These are phyloP conservation scores for Achaetomiella virescens DNA, from an alignment of 495 filamentous ascomycete genomes.

Conservation along the genomic window DNA sequence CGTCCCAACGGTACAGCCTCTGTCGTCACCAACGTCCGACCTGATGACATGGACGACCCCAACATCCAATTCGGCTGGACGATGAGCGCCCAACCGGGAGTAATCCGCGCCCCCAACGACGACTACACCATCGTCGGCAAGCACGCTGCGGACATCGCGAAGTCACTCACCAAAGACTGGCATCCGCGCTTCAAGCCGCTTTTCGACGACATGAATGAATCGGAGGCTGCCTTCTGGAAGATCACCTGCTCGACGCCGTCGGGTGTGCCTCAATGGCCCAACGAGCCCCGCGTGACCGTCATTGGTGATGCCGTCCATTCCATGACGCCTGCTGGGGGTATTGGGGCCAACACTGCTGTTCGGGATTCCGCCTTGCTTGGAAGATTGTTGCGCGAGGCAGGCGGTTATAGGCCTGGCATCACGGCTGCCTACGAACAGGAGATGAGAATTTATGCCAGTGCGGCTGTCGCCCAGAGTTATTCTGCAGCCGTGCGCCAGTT, in stretches of 20 bases:
- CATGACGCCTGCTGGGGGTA: slow-evolving; percentile 57
- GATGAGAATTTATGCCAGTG: slow-evolving; percentile 51
- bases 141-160: slow-evolving; percentile 46
- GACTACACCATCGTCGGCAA: slow-evolving; percentile 46
- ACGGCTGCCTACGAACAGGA: slow-evolving; percentile 48
- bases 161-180: slow-evolving; percentile 43
- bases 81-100: slow-evolving; percentile 45
- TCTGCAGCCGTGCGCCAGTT: slow-evolving; percentile 32
- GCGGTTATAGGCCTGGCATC: slow-evolving; percentile 36
- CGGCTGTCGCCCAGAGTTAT: slow-evolving; percentile 44
- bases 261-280: slow-evolving; percentile 46
- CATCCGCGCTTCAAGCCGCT: slow-evolving; percentile 44
- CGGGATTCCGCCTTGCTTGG: slow-evolving; percentile 46
- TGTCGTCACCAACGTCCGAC: slow-evolving; percentile 49
- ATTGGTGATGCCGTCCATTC: slow-evolving; percentile 56
- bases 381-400: slow-evolving; percentile 38
- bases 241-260: slow-evolving; percentile 48
- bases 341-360: slow-evolving; percentile 55
- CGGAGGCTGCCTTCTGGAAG: slow-evolving; percentile 51
- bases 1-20: slow-evolving; percentile 36
- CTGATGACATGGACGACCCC: slow-evolving; percentile 50
- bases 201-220: slow-evolving; percentile 45
- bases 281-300: slow-evolving; percentile 49
- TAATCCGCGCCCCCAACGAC: slow-evolving; percentile 45
- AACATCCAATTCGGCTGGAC: slow-evolving; percentile 50